phyloP scores from a whole-genome alignment of 345 rosid genomes.

The Salix koriyanagi region DNA sequence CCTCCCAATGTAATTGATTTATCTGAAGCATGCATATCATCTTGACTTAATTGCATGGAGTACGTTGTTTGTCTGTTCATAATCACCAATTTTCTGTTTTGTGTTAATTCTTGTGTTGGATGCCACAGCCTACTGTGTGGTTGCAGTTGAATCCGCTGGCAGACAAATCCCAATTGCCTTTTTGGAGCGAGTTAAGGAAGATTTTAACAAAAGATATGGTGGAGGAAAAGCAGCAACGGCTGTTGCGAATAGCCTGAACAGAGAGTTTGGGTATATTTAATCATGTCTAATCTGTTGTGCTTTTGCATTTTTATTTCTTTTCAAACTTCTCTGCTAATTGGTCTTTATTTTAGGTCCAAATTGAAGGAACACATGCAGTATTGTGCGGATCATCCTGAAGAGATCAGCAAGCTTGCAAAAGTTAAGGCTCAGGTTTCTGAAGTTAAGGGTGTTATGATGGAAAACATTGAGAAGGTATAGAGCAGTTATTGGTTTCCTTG shows the following conservation, averaged over 20 bases:
- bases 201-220: conserved; percentile 77
- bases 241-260: conserved; percentile 64
- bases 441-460: conserved; percentile 99
- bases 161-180: conserved; percentile 87
- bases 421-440: conserved; percentile 98
- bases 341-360: conserved; percentile 49
- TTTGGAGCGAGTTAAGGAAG: conserved; percentile 86
- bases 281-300: neutral
- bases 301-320: neutral
- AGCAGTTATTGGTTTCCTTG: neutral
- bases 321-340: neutral
- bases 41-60: neutral
- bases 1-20: neutral
- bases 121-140: conserved; percentile 84
- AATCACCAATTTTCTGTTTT: neutral
- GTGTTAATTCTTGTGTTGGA: neutral
- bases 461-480: conserved; percentile 90
- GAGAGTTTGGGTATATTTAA: conserved; percentile 61
- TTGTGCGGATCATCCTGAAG: conserved; percentile 93
- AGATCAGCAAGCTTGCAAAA: conserved; percentile 93
- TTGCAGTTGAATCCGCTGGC: conserved; percentile 86
- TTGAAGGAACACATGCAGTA: conserved; percentile 95
- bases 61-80: neutral
- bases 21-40: neutral
- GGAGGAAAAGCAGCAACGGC: conserved; percentile 91